A percentile compares a stretch with the other conserved stretches of the same genome.
Conservation (phyloP, 78 protist species). For the Paratrimastix pyriformis region DNA sequence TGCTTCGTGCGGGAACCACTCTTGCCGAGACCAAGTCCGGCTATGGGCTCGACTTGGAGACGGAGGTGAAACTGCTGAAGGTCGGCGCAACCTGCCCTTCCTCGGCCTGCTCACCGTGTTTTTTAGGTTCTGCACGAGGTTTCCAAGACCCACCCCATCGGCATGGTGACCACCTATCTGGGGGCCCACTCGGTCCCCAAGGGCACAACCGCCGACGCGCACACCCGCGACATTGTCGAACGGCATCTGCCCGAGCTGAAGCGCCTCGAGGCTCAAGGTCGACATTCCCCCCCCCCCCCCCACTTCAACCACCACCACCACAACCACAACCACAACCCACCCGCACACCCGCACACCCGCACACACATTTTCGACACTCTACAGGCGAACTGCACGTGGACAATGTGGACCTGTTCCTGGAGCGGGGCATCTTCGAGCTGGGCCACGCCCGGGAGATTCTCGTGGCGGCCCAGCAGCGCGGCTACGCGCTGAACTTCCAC, state of each 20-base stretch:
- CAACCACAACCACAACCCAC: too few relatives aligned
- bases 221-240: conserved; percentile 45
- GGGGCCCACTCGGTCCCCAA: conserved; percentile 75
- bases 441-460: conserved; percentile 4
- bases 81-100: conserved; percentile 10
- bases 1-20: conserved; percentile 67
- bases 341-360: not conserved
- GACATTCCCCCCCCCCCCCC: too few relatives aligned
- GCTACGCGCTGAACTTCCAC: conserved; percentile 65
- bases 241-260: conserved; percentile 51
- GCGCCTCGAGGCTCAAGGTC: not conserved
- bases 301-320: too few relatives aligned
- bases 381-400: conserved; percentile 37
- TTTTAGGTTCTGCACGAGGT: conserved; percentile 35
- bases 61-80: conserved; percentile 75
- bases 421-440: conserved; percentile 40
- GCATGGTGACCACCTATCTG: conserved; percentile 52
- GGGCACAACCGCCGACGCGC: conserved; percentile 40
- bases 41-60: conserved; percentile 67
- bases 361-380: too few relatives aligned
- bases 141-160: conserved; percentile 28
- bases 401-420: conserved; percentile 64
- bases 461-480: conserved; percentile 52
- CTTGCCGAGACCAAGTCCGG: conserved; percentile 71
- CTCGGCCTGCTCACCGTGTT: too few relatives aligned